Base-by-base conservation (phyloP, 352 stramenopile genomes). In the Phytopythium sindhum region DNA sequence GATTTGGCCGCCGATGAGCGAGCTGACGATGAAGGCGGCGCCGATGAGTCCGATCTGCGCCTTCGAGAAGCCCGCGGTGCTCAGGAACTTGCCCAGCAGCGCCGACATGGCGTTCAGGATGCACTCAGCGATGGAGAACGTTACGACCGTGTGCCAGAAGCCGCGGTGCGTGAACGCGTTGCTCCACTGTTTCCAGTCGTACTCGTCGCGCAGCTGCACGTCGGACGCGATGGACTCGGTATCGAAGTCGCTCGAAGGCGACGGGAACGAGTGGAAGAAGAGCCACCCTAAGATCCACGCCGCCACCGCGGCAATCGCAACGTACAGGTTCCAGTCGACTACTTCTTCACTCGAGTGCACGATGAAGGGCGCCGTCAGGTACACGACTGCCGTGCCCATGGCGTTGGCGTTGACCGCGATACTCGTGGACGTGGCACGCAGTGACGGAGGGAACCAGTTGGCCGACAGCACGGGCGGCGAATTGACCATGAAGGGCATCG, bases 401-500 rank as follows among this genome's bases (percentile, higher is more conserved):
- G 83, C 78, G 60, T 92, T 92, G 17, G 81, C 78, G 55, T 92
- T 92, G 44, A 92, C 80, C 4, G 81, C 84, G 42, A 92, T 76
- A 33, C 81, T 90, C 28, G 84, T 92, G 2, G 84, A 74, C 8
- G 80, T 88, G 24, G 84, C 80, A 41, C 84, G 80, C 39, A 89
- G 72, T 1, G 75, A 87, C 26, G 81, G 70, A 10, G 81, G 81
- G 58, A 90, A 92, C 84, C 84, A 92, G 45, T 90, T 88, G 5
- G 80, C 81, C 0, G 81, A 90, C 2, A 92, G 66, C 24, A 92
- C 80, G 0, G 84, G 78, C 4, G 84, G 81, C 11, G 84, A 92
- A 57, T 92, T 92, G n/a, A 92, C 81, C 84, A 92, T 92, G 66
- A 92, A 92, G n/a, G 84, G 84, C 81, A 90, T 90, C 0, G 84